Conservation (phyloP, 331 rosid genomes). For the Pyracantha coccinea region DNA sequence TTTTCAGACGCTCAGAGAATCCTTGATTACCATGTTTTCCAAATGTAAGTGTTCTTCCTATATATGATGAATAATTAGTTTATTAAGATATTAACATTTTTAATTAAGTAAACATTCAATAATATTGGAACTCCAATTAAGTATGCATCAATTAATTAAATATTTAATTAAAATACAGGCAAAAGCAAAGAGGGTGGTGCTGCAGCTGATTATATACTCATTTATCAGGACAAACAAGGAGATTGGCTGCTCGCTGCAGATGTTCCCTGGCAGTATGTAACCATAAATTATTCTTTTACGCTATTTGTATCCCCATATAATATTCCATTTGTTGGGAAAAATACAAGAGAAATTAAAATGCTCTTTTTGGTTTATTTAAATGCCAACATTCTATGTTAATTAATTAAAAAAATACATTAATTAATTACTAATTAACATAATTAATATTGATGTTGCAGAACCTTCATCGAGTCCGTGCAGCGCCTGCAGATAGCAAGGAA, state of each 20-base stretch:
- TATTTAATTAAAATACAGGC: not conserved
- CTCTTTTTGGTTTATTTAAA: too few species aligned
- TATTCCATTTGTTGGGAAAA: not conserved
- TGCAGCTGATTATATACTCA: conserved; percentile 31
- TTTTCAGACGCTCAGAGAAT: conserved; percentile 39
- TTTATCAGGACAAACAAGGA: conserved; percentile 61
- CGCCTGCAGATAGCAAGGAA: conserved; percentile 54
- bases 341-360: too few species aligned
- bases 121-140: too few species aligned
- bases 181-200: conserved; percentile 6
- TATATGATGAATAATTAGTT: too few species aligned
- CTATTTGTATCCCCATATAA: not conserved
- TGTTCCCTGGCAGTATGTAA: conserved; percentile 74
- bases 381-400: not conserved
- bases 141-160: not conserved
- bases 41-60: conserved; percentile 24
- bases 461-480: conserved; percentile 47
- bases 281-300: not conserved
- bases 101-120: too few species aligned
- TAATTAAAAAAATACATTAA: too few species aligned
- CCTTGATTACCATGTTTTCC: conserved; percentile 53
- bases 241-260: conserved; percentile 61
- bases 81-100: too few species aligned
- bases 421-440: too few species aligned
- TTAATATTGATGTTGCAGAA: conserved; percentile 39